Percentiles rank a stretch among this genome's conserved stretches.
Conservation (phyloP, 78 protist genomes). For the Polysphondylium violaceum region DNA sequence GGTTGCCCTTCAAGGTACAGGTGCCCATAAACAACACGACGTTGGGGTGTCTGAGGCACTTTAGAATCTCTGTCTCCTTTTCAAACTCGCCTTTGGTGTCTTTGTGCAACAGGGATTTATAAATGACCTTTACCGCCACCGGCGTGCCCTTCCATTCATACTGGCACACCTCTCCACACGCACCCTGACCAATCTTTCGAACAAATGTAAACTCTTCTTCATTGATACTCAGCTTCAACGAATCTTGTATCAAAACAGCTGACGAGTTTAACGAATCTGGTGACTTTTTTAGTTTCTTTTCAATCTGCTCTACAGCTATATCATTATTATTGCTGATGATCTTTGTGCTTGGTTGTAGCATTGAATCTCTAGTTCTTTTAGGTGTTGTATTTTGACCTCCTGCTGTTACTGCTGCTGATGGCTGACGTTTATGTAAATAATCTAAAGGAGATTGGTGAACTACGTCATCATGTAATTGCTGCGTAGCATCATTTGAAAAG, state of each 20-base stretch:
- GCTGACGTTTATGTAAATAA: background rate
- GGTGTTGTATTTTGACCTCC: background rate
- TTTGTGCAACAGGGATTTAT: slow-evolving; percentile 54
- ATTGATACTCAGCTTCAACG: slow-evolving; percentile 15
- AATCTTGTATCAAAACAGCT: slow-evolving; percentile 1
- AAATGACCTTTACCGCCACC: slow-evolving; percentile 80
- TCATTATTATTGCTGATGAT: no score
- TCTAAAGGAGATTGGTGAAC: background rate
- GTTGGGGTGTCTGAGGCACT: slow-evolving; percentile 75
- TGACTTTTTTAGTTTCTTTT: slow-evolving; percentile 17
- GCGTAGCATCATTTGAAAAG: background rate
- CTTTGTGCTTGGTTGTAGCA: background rate
- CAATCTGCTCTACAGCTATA: background rate
- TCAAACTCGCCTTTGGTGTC: slow-evolving; percentile 77
- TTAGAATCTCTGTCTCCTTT: slow-evolving; percentile 54
- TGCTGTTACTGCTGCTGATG: background rate
- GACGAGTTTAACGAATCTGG: background rate
- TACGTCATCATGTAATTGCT: background rate
- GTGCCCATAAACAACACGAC: slow-evolving; percentile 78
- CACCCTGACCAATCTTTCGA: slow-evolving; percentile 49
- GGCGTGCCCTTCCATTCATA: slow-evolving; percentile 79
- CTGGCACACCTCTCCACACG: slow-evolving; percentile 78
- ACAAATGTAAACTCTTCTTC: slow-evolving; percentile 56
- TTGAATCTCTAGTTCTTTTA: background rate
- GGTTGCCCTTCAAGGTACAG: slow-evolving; percentile 50